Evolutionary conservation across 2,329 filamentous ascomycete species (phyloP), one percentile per base, ranked within the genome.

Genomic region (Monilinia fructigena): DNA sequence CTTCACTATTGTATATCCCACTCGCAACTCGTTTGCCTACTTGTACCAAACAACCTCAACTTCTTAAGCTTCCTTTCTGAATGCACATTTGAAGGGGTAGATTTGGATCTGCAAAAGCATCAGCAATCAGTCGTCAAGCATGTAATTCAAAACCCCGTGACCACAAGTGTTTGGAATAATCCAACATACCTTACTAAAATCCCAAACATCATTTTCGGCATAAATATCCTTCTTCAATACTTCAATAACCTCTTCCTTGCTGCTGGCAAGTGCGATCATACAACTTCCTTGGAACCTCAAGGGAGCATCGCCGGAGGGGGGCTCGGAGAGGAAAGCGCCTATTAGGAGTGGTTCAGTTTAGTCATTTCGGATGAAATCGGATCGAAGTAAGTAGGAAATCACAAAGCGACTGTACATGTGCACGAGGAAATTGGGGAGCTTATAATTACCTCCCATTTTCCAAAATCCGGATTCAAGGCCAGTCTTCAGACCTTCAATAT

Each of bases 201-300:
- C 91, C 93, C 93, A 97, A 11, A 96, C 92, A 0, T 88, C 91
- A 54, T 78, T 82, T 68, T 79, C 82, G 12, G 83, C 81, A 78
- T 96, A 97, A 12, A 93, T 80, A 79, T 97, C 93, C 59, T 85
- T 82, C 77, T 84, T 85, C 56, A 97, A 76, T 62, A 84, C 75
- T 72, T 89, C 83, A 52, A 89, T 76, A 2, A 91, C 85, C 76
- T 92, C 89, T 70, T 93, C 89, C 72, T 84, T 86, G 11, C 83
- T 87, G 69, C 86, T 83, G 11, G 66, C 92, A 40, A 85, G 77
- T 50, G 86, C 80, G 38, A 96, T 81, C 74, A 95, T 79, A 23
- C 87, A 85, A 76, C 89, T 92, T 0, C 70, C 70, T 28, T 66
- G 45, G 6, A 95, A 92, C 75, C 89, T 86, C 54, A 76, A 47